phyloP scores from a whole-genome alignment of 2,329 filamentous ascomycete species.

The Aspergillus aculeatinus region DNA sequence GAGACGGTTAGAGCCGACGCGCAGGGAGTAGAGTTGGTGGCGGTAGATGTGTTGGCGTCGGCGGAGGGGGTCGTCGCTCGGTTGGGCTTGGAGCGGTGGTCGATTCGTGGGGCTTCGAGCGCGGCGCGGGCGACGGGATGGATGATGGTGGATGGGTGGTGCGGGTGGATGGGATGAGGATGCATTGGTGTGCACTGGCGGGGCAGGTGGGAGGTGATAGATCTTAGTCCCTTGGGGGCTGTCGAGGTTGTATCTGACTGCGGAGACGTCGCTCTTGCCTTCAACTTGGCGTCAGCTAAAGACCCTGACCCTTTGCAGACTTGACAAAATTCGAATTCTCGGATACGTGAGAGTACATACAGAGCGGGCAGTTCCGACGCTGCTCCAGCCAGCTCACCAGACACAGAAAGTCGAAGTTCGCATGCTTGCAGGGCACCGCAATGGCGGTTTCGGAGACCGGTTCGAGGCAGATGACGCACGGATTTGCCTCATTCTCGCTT shows the following conservation, averaged over 20 bases:
- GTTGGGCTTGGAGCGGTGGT: conserved; percentile 21
- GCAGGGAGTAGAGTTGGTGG: conserved; percentile 69
- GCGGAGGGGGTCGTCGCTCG: conserved; percentile 49
- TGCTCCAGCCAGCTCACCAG: conserved; percentile 78
- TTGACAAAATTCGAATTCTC: not conserved
- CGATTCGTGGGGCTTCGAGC: conserved; percentile 22
- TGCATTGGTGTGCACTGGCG: conserved; percentile 14
- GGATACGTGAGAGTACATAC: conserved; percentile 47
- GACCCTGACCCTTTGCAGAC: not conserved
- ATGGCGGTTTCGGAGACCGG: conserved; percentile 68
- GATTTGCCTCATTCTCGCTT: conserved; percentile 42
- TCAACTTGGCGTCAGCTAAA: conserved; percentile 5
- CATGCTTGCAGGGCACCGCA: conserved; percentile 74
- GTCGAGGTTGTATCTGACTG: conserved; percentile 66
- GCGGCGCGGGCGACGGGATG: conserved; percentile 20
- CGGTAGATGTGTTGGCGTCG: conserved; percentile 72
- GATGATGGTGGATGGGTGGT: conserved; percentile 11
- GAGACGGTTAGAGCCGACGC: conserved; percentile 77
- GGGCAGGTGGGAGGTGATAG: conserved; percentile 52
- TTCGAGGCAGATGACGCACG: conserved; percentile 87
- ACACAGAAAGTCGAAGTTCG: conserved; percentile 81
- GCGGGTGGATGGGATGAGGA: conserved; percentile 9
- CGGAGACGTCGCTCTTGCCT: conserved; percentile 55
- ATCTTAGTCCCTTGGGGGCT: conserved; percentile 55
- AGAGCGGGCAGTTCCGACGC: conserved; percentile 73